These are phyloP conservation scores for Chamaecrista fasciculata DNA, from an alignment of 306 rosid species.

Conservation along the genomic window DNA sequence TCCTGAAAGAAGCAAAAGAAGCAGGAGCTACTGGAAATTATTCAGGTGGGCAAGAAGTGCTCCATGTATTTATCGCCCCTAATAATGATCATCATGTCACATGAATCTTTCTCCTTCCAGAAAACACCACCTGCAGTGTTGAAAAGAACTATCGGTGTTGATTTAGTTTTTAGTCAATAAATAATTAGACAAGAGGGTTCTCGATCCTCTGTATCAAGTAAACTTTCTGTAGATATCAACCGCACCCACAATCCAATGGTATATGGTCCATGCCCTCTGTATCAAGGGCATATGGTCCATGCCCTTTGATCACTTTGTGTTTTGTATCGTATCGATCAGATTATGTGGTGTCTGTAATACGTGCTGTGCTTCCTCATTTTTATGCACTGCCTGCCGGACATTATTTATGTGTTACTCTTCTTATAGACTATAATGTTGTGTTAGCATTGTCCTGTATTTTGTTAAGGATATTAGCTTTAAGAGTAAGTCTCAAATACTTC, in stretches of 20 bases:
- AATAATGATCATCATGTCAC: slow-evolving; percentile 16
- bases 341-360: slow-evolving; percentile 23
- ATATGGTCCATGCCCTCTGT: slow-evolving; percentile 14
- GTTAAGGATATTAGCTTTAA: slow-evolving; percentile 5
- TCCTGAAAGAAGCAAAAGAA: slow-evolving; percentile 35
- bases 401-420: slow-evolving; percentile 29
- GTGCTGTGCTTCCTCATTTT: slow-evolving; percentile 29
- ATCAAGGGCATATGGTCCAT: slow-evolving; percentile 16
- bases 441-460: slow-evolving; percentile 8
- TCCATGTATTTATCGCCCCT: slow-evolving; percentile 37
- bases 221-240: slow-evolving; percentile 38
- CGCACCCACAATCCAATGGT: too few relatives aligned
- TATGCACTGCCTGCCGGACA: slow-evolving; percentile 31
- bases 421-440: slow-evolving; percentile 27
- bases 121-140: slow-evolving; percentile 20
- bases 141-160: slow-evolving; percentile 26
- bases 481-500: background rate
- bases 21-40: slow-evolving; percentile 35
- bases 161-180: slow-evolving; percentile 25
- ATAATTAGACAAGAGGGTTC: slow-evolving; percentile 27
- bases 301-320: slow-evolving; percentile 17
- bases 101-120: slow-evolving; percentile 30
- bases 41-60: slow-evolving; percentile 61
- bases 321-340: slow-evolving; percentile 18
- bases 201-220: slow-evolving; percentile 27